Evolutionary conservation across 805 yeast species (phyloP), one percentile per base, ranked within the genome.

Genomic region (Debaryomyces tyrocola): DNA sequence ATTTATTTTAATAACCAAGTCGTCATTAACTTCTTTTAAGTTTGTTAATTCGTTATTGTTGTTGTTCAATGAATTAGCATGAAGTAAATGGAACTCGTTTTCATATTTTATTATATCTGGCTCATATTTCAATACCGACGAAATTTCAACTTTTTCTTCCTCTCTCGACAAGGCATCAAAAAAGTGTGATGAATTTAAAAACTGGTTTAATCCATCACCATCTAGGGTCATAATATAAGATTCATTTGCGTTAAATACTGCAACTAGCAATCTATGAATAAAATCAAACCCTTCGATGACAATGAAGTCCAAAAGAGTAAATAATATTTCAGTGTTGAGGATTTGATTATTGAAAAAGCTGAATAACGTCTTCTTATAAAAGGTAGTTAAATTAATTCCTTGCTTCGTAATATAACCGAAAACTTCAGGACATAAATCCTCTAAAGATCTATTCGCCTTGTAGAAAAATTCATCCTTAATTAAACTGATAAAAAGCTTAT

Each of bases 261-360:
- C 61, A 3, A 63, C 58, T 8, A 66, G 47, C 5, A 70, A 43
- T 21, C 73, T 56, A 7, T 62, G 47, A 6, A 73, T 46, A 46
- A 63, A 65, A 46, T 67, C 71, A 44, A 66, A 62, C 6, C 78
- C 78, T 52, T 73, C 74, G 41, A 73, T 59, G 27, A 72, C 58
- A 10, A 72, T 53, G 33, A 70, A 61, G 47, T 73, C 78, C 24
- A 71, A 48, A 4, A 69, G 44, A 38, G 38, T 53, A 27, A 50
- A 41, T 31, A 46, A 43, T 3, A 40, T 27, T 15, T 21, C 39
- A 3, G 27, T 17, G 12, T 45, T 41, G 33, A 40, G 37, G 20
- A 58, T 49, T n/a, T 51, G 44, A 1, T 48, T 47, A 10, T 49
- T 51, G 20, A 64, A 61, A 31, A 59, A 59, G 10, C 52, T 55